These are phyloP conservation scores for Scheffersomyces insectosa DNA, from an alignment of 1,139 yeast species.

Conservation along the genomic window DNA sequence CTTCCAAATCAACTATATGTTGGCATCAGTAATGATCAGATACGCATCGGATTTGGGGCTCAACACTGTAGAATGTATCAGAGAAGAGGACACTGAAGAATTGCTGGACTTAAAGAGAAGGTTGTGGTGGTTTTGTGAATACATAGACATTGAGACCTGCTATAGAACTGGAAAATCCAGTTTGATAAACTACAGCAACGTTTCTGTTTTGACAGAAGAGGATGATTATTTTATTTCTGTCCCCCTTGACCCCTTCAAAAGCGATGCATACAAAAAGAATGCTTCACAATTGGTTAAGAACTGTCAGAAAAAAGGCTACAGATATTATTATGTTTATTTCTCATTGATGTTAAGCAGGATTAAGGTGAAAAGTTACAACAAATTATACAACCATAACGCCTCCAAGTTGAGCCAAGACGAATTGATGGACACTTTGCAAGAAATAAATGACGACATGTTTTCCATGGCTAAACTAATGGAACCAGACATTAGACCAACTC, in stretches of 20 bases:
- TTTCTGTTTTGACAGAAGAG: conserved; percentile 15
- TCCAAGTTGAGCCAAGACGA: conserved; percentile 7
- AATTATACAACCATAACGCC: conserved; percentile 16
- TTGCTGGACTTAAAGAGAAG: conserved; percentile 14
- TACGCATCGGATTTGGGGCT: conserved; percentile 22
- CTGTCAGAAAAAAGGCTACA: conserved; percentile 6
- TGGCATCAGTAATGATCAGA: conserved; percentile 21
- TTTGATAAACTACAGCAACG: conserved; percentile 14
- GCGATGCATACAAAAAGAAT: conserved; percentile 2
- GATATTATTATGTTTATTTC: conserved; percentile 16
- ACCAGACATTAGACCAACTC: conserved; percentile 19
- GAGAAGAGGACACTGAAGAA: conserved; percentile 3
- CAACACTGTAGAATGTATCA: conserved; percentile 16
- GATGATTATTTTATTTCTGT: conserved; percentile 10
- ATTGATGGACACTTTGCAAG: conserved; percentile 6
- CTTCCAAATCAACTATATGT: conserved; percentile 21
- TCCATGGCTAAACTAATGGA: conserved; percentile 17
- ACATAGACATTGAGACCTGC: conserved; percentile 21
- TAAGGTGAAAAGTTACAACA: conserved; percentile 18
- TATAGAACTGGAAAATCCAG: conserved; percentile 24
- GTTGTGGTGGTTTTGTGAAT: conserved; percentile 25
- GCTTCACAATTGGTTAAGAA: conserved; percentile 3
- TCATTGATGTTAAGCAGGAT: conserved; percentile 20
- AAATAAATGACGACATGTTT: conserved; percentile 18
- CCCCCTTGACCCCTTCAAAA: conserved; percentile 7